These are phyloP conservation scores for Leccinum fibrillosum DNA, from an alignment of 768 basidiomycete species.

Conservation along the genomic window DNA sequence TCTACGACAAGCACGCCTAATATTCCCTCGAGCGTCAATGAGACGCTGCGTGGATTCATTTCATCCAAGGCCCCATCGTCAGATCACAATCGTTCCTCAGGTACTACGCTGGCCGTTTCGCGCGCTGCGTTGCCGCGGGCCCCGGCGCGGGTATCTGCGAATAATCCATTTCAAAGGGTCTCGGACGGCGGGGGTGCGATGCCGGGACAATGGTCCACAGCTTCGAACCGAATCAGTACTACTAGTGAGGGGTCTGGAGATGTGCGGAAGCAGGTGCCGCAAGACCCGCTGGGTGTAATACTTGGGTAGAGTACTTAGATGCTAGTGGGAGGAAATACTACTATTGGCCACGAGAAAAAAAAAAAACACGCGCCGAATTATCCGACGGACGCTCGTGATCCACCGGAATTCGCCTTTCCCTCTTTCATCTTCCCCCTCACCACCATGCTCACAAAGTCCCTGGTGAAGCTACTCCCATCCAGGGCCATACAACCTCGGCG, in stretches of 20 bases:
- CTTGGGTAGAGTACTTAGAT: conserved; percentile 16
- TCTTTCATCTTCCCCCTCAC: conserved; percentile 15
- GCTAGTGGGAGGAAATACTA: conserved; percentile 1
- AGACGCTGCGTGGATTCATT: conserved; percentile 18
- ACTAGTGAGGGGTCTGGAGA: conserved; percentile 6
- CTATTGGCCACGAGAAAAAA: conserved; percentile 10
- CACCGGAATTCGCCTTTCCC: conserved; percentile 9
- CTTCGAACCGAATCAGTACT: neutral
- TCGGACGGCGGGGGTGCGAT: conserved; percentile 7
- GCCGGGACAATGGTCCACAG: conserved; percentile 4
- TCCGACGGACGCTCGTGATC: conserved; percentile 12
- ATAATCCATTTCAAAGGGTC: conserved; percentile 30
- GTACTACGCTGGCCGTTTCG: neutral
- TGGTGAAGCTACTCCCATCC: conserved; percentile 34
- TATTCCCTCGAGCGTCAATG: conserved; percentile 19
- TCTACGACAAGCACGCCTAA: conserved; percentile 7
- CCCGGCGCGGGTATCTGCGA: conserved; percentile 26
- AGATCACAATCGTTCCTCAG: conserved; percentile 17
- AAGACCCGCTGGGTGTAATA: conserved; percentile 29
- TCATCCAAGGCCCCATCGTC: conserved; percentile 13
- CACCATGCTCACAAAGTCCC: conserved; percentile 63
- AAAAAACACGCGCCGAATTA: conserved; percentile 21
- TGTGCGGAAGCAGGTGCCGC: conserved; percentile 9
- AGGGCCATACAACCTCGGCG: conserved; percentile 50
- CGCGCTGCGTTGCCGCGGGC: conserved; percentile 19